A percentile compares a stretch with the other conserved stretches of the same genome.
These are phyloP conservation scores for Didymella keratinophila DNA, from an alignment of 2,329 filamentous ascomycete genomes.

Conservation along the genomic window DNA sequence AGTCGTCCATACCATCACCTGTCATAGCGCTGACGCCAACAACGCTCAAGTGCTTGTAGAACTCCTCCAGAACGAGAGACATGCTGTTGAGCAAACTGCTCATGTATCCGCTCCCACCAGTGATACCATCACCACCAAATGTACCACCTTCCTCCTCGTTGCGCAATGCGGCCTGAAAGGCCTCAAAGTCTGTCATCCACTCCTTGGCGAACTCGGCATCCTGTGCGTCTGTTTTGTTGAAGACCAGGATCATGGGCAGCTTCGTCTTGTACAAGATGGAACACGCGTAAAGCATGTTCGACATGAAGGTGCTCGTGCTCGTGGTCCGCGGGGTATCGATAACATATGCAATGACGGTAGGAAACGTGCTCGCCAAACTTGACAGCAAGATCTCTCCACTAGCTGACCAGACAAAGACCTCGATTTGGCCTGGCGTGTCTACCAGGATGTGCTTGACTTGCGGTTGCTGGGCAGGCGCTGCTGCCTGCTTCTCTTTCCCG, in stretches of 20 bases:
- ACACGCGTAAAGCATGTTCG: conserved; percentile 99
- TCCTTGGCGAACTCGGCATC: conserved; percentile 91
- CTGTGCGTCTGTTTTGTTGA: conserved; percentile 98
- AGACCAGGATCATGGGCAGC: conserved; percentile 96
- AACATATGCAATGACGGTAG: conserved; percentile 95
- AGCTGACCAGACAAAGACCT: conserved; percentile 98
- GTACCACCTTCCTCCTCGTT: conserved; percentile 80
- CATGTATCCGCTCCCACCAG: conserved; percentile 90
- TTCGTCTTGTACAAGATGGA: conserved; percentile 99
- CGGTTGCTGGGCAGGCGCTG: conserved; percentile 58
- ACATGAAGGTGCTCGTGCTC: conserved; percentile 98
- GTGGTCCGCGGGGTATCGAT: conserved; percentile 95
- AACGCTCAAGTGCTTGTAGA: conserved; percentile 91
- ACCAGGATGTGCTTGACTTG: conserved; percentile 82
- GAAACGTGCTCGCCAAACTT: conserved; percentile 90
- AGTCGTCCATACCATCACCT: conserved; percentile 88
- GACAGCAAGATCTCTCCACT: conserved; percentile 93
- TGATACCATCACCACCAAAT: conserved; percentile 76
- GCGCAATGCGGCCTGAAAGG: conserved; percentile 86
- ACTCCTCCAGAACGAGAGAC: conserved; percentile 96
- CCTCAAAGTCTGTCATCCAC: conserved; percentile 99
- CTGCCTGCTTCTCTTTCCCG: conserved; percentile 37
- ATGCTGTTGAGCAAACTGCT: conserved; percentile 94
- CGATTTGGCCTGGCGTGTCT: conserved; percentile 96
- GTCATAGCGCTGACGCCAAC: conserved; percentile 94